A percentile compares a stretch with the other conserved stretches of the same genome.
phyloP scores from a whole-genome alignment of 495 filamentous ascomycete genomes.

The Penicillium antarcticum region DNA sequence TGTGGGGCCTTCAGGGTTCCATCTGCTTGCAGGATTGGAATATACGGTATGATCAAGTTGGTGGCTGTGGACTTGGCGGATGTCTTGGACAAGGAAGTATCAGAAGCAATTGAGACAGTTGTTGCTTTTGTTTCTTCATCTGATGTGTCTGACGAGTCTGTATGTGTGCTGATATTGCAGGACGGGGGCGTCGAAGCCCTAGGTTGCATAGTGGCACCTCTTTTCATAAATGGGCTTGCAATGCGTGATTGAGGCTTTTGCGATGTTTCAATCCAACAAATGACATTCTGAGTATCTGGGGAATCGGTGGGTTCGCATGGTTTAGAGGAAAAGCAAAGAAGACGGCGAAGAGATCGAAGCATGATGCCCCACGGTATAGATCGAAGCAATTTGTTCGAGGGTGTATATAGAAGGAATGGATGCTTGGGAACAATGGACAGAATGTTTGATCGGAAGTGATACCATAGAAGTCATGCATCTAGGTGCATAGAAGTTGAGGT shows the following conservation, averaged over 20 bases:
- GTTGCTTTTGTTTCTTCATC: constrained; percentile 15
- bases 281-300: neutral
- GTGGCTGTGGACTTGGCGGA: constrained; percentile 5
- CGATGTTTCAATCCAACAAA: constrained; percentile 1
- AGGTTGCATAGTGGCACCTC: neutral
- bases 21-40: constrained; percentile 23
- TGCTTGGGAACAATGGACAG: too few relatives aligned
- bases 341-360: constrained; percentile 12
- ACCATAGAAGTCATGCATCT: too few relatives aligned
- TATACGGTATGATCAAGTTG: constrained; percentile 16
- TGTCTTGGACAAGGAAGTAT: constrained; percentile 5
- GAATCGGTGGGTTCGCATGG: neutral
- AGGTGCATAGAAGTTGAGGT: too few relatives aligned
- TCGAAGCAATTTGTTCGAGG: neutral
- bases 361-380: constrained; percentile 1
- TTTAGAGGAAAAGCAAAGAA: constrained; percentile 18
- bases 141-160: constrained; percentile 7
- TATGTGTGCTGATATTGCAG: constrained; percentile 9
- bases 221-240: neutral
- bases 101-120: constrained; percentile 13
- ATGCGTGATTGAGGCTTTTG: neutral
- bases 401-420: too few relatives aligned
- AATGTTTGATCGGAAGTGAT: too few relatives aligned
- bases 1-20: constrained; percentile 20
- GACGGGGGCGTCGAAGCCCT: neutral